These are phyloP conservation scores for Fermentozyma sake DNA, from an alignment of 1,139 yeast species.

Conservation along the genomic window DNA sequence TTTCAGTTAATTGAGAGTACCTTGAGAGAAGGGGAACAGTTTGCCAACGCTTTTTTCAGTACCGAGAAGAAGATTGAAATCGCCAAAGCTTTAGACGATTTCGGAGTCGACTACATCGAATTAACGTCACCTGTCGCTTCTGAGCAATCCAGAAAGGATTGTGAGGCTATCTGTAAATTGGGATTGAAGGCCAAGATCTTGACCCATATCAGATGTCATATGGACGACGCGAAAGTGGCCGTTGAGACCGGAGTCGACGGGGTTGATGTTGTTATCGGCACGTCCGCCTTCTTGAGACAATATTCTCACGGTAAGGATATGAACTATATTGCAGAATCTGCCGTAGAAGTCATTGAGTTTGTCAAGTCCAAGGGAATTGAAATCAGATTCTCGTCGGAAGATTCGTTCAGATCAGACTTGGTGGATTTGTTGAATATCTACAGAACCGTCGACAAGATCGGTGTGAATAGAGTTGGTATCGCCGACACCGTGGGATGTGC, in stretches of 20 bases:
- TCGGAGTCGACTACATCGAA: constrained; percentile 97
- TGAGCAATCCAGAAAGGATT: constrained; percentile 87
- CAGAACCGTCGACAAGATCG: constrained; percentile 95
- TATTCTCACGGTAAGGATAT: constrained; percentile 98
- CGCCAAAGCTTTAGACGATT: constrained; percentile 95
- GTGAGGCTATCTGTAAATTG: constrained; percentile 96
- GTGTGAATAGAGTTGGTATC: constrained; percentile 98
- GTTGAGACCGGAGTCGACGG: constrained; percentile 99
- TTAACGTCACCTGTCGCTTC: constrained; percentile 96
- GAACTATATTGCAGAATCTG: constrained; percentile 96
- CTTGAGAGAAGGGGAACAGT: constrained; percentile 97
- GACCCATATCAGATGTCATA: constrained; percentile 92
- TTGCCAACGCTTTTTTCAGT: constrained; percentile 92
- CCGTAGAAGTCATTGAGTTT: constrained; percentile 94
- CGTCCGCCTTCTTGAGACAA: constrained; percentile 91
- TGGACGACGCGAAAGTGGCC: constrained; percentile 97
- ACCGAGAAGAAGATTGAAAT: constrained; percentile 96
- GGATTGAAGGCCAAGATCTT: constrained; percentile 94
- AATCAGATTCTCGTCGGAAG: constrained; percentile 95
- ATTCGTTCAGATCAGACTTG: constrained; percentile 94
- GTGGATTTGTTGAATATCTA: constrained; percentile 93
- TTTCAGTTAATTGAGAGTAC: constrained; percentile 95
- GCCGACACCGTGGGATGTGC: constrained; percentile 99
- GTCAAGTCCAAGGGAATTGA: constrained; percentile 97
- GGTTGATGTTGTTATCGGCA: constrained; percentile 97